phyloP scores from a whole-genome alignment of 495 filamentous ascomycete genomes.

The Penicillium canariense region DNA sequence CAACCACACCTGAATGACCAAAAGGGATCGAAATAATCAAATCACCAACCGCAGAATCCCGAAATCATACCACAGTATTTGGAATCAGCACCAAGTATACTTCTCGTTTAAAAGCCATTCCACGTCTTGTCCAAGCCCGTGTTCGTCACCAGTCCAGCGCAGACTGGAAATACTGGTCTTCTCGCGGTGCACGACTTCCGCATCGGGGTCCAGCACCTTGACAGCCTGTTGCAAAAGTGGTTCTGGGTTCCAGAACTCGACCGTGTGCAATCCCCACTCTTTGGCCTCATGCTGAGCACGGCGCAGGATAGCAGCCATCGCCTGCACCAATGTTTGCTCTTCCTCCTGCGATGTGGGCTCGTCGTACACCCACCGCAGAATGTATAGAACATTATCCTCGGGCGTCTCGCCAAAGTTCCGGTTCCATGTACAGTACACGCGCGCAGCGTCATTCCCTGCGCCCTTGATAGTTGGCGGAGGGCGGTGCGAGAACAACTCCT shows the following conservation, averaged over 20 bases:
- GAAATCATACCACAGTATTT: slow-evolving; percentile 1
- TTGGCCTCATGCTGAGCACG: slow-evolving; percentile 56
- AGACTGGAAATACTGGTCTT: slow-evolving; percentile 62
- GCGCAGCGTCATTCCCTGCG: slow-evolving; percentile 54
- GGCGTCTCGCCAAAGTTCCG: slow-evolving; percentile 60
- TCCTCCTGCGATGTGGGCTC: slow-evolving; percentile 37
- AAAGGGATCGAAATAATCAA: background rate
- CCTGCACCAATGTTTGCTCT: slow-evolving; percentile 35
- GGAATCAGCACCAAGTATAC: slow-evolving; percentile 80
- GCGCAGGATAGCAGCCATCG: slow-evolving; percentile 51
- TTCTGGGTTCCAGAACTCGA: slow-evolving; percentile 66
- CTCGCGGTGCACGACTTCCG: slow-evolving; percentile 56
- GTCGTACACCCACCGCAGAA: slow-evolving; percentile 77
- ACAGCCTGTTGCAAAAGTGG: slow-evolving; percentile 58
- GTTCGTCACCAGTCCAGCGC: slow-evolving; percentile 57
- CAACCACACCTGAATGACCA: background rate
- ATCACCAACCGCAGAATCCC: slow-evolving; percentile 4
- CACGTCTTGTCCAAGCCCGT: slow-evolving; percentile 52
- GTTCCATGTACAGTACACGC: slow-evolving; percentile 80
- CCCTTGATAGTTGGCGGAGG: slow-evolving; percentile 60
- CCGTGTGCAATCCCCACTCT: slow-evolving; percentile 56
- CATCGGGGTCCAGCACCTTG: slow-evolving; percentile 45
- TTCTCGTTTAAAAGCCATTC: slow-evolving; percentile 93
- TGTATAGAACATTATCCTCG: slow-evolving; percentile 68
- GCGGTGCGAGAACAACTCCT: slow-evolving; percentile 43